Evolutionary conservation across 2,329 filamentous ascomycete species (phyloP).

Genomic region (Nemania diffusa): DNA sequence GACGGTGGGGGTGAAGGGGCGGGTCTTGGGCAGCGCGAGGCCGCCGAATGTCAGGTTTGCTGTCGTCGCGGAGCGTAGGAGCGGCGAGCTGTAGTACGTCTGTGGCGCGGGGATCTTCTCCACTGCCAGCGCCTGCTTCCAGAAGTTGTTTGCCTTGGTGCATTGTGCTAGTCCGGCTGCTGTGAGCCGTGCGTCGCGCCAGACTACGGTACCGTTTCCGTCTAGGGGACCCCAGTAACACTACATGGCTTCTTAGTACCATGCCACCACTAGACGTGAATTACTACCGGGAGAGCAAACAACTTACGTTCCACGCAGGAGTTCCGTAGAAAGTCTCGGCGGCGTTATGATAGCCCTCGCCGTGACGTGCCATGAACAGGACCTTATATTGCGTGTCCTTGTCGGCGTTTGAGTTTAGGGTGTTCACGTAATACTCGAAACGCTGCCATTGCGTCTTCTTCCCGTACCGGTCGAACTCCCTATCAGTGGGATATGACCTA

Average conservation of each 20-base stretch:
- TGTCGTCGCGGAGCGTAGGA: slow-evolving; percentile 71
- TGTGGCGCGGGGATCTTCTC: slow-evolving; percentile 70
- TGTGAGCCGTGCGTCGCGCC: slow-evolving; percentile 73
- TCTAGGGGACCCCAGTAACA: slow-evolving; percentile 74
- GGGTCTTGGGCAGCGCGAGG: slow-evolving; percentile 61
- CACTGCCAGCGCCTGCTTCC: slow-evolving; percentile 61
- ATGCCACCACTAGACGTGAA: neutral
- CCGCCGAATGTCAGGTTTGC: slow-evolving; percentile 69
- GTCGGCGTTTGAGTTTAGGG: slow-evolving; percentile 61
- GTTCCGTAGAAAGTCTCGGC: slow-evolving; percentile 75
- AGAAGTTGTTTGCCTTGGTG: slow-evolving; percentile 67
- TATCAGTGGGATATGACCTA: slow-evolving; percentile 68
- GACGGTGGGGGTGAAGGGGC: slow-evolving; percentile 66
- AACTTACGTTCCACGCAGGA: slow-evolving; percentile 72
- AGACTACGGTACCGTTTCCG: slow-evolving; percentile 70
- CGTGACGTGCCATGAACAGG: slow-evolving; percentile 75
- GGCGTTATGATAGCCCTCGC: slow-evolving; percentile 72
- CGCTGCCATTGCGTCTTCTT: slow-evolving; percentile 71
- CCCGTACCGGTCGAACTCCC: slow-evolving; percentile 51
- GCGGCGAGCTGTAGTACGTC: slow-evolving; percentile 72
- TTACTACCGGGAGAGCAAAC: neutral
- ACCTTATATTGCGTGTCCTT: slow-evolving; percentile 69
- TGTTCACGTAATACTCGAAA: slow-evolving; percentile 67
- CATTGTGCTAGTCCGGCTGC: slow-evolving; percentile 67
- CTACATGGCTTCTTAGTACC: slow-evolving; percentile 45